A percentile compares a stretch with the other conserved stretches of the same genome.
Conservation (phyloP, 140 eudicot genomes). For the Oenanthe javanica region DNA sequence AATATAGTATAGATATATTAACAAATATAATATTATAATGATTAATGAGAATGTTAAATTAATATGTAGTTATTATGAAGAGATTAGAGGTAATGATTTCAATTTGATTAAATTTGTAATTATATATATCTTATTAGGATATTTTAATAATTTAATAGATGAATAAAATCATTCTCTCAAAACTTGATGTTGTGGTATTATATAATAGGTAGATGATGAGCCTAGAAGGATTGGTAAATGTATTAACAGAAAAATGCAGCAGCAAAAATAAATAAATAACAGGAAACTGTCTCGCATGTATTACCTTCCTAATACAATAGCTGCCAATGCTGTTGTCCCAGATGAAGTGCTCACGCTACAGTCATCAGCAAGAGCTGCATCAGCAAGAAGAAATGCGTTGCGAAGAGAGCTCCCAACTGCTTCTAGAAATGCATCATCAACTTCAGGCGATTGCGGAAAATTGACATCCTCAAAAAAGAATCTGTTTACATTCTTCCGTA, state of each 20-base stretch:
- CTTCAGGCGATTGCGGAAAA: constrained; percentile 37
- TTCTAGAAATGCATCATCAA: constrained; percentile 29
- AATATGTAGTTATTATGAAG: too few species aligned
- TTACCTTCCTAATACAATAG: constrained; percentile 67
- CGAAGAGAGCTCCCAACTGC: constrained; percentile 59
- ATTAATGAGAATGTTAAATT: too few species aligned
- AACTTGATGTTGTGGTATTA: too few species aligned
- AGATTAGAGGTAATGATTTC: too few species aligned
- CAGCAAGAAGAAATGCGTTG: constrained; percentile 52
- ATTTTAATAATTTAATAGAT: too few species aligned
- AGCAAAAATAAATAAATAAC: background rate
- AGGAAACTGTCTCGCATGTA: background rate
- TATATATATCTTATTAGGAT: too few species aligned
- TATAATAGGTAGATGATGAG: background rate
- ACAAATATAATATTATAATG: too few species aligned
- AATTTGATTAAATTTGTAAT: too few species aligned
- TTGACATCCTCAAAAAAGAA: constrained; percentile 45
- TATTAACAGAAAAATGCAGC: too few species aligned
- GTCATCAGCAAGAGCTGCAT: constrained; percentile 68
- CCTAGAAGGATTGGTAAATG: background rate
- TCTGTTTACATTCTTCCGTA: constrained; percentile 39
- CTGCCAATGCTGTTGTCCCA: constrained; percentile 78
- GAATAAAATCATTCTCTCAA: too few species aligned
- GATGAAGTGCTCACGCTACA: constrained; percentile 47
- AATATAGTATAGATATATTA: too few species aligned